These are phyloP conservation scores for Domatiomyces catenatus DNA, from an alignment of 2,329 filamentous ascomycete genomes.

Conservation along the genomic window DNA sequence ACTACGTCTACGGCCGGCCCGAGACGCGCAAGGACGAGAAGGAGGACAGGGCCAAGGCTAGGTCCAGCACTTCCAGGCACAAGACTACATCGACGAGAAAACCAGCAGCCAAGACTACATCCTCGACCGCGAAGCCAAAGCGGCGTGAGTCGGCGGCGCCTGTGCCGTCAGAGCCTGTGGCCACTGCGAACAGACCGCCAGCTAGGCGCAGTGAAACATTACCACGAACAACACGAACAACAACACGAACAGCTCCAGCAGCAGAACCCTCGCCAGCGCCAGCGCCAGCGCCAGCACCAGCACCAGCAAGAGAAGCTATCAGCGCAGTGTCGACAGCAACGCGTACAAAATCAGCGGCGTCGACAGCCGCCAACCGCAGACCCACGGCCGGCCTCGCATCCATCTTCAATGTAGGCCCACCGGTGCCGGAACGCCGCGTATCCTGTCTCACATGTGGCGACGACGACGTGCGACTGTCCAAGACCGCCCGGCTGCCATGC, in stretches of 20 bases:
- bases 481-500: slow-evolving; percentile 58
- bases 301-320: slow-evolving; percentile 3
- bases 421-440: slow-evolving; percentile 33
- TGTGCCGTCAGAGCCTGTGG: neutral
- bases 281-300: neutral
- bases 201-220: neutral
- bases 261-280: slow-evolving; percentile 1
- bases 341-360: slow-evolving; percentile 8
- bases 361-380: neutral
- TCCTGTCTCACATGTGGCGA: slow-evolving; percentile 58
- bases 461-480: slow-evolving; percentile 48
- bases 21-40: slow-evolving; percentile 1
- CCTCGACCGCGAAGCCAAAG: neutral
- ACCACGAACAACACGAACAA: neutral
- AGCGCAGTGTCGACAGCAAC: slow-evolving; percentile 1
- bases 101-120: neutral
- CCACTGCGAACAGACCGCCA: neutral
- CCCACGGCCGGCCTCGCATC: slow-evolving; percentile 4
- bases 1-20: neutral
- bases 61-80: slow-evolving; percentile 1
- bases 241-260: slow-evolving; percentile 2
- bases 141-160: neutral
- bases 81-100: neutral
- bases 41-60: neutral
- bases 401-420: slow-evolving; percentile 6